A percentile compares a stretch with the other conserved stretches of the same genome.
phyloP scores from a whole-genome alignment of 2,329 filamentous ascomycete species.

The Cladophialophora chaetospira region DNA sequence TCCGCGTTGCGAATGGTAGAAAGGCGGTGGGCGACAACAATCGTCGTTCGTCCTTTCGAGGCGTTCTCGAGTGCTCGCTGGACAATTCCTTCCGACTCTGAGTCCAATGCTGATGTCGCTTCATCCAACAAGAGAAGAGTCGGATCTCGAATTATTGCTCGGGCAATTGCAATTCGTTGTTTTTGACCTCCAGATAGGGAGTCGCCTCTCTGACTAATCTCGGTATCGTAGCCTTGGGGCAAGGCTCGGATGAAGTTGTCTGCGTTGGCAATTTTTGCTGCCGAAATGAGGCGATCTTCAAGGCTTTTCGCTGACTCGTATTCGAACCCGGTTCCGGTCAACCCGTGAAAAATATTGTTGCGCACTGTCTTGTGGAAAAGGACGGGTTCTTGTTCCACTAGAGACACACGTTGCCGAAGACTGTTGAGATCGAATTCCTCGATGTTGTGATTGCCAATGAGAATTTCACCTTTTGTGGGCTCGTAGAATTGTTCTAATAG shows the following conservation, averaged over 20 bases:
- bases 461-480: constrained; percentile 73
- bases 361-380: constrained; percentile 87
- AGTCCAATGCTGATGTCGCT: constrained; percentile 74
- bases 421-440: background rate
- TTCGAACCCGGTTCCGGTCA: constrained; percentile 41
- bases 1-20: constrained; percentile 77
- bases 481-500: constrained; percentile 94
- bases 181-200: constrained; percentile 52
- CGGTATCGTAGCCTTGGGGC: constrained; percentile 53
- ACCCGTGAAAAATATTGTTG: constrained; percentile 71
- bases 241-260: constrained; percentile 53
- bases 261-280: constrained; percentile 64
- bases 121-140: constrained; percentile 79
- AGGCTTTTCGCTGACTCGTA: constrained; percentile 62
- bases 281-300: constrained; percentile 70
- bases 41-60: constrained; percentile 64
- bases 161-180: constrained; percentile 54
- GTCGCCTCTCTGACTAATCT: constrained; percentile 57
- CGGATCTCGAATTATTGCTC: constrained; percentile 49
- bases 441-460: constrained; percentile 68
- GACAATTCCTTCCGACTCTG: constrained; percentile 66
- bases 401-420: constrained; percentile 47
- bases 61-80: constrained; percentile 66
- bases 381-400: constrained; percentile 91
- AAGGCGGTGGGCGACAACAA: constrained; percentile 75